Percentiles rank a stretch among this genome's conserved stretches.
Evolutionary conservation across 2,329 filamentous ascomycete genomes (phyloP).

Genomic region (Pseudocercospora crystallina): DNA sequence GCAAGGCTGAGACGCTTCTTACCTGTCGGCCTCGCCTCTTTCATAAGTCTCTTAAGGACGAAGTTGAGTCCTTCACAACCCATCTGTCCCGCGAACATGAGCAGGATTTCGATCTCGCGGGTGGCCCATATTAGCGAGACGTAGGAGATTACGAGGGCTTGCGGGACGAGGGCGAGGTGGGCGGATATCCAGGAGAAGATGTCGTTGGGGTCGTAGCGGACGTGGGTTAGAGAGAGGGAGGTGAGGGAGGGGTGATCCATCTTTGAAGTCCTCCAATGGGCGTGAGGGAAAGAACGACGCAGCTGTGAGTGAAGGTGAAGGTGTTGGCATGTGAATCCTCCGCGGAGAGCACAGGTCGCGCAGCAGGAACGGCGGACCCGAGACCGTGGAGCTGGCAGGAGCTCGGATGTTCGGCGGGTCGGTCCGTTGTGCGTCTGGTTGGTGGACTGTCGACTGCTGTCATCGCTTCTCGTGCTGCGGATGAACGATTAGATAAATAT

Average conservation of each 20-base stretch:
- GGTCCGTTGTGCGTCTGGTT: too few species aligned
- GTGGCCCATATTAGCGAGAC: constrained; percentile 86
- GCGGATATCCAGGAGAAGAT: constrained; percentile 82
- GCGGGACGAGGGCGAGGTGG: constrained; percentile 90
- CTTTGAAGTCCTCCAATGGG: constrained; percentile 8
- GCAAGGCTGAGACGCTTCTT: too few species aligned
- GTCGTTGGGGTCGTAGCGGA: constrained; percentile 93
- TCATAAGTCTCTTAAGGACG: constrained; percentile 81
- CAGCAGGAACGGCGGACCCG: too few species aligned
- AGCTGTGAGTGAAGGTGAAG: background rate
- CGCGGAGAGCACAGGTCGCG: background rate
- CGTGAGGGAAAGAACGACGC: background rate
- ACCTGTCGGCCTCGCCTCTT: constrained; percentile 83
- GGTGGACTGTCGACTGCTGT: too few species aligned
- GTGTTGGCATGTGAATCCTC: constrained; percentile 2
- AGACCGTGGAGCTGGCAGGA: too few species aligned
- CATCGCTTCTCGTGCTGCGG: too few species aligned
- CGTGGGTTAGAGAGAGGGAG: constrained; percentile 90
- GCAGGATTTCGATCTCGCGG: constrained; percentile 80
- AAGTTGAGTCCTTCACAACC: constrained; percentile 91
- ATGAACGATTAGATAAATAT: too few species aligned
- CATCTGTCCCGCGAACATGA: constrained; percentile 92
- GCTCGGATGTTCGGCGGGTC: too few species aligned
- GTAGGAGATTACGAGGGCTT: constrained; percentile 87
- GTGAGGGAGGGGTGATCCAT: constrained; percentile 65